Percentiles rank a stretch among this genome's conserved stretches.
Conservation (phyloP, 2,329 filamentous ascomycete species). For the Aureobasidium sp. region DNA sequence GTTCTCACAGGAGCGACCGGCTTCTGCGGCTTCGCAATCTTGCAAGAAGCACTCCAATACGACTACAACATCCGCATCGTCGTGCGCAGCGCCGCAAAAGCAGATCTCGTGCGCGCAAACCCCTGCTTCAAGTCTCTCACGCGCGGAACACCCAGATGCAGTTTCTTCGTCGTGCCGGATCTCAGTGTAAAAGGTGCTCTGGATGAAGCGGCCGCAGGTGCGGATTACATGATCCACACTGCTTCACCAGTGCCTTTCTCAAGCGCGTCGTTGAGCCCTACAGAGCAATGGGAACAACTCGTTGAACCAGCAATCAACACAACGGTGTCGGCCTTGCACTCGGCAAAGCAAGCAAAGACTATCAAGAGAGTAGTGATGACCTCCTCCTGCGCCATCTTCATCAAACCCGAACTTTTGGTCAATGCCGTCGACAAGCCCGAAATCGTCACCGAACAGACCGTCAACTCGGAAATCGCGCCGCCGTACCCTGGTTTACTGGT, state of each 20-base stretch:
- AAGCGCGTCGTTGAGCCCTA: background rate
- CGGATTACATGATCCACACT: slow-evolving; percentile 26
- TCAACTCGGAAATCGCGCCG: slow-evolving; percentile 17
- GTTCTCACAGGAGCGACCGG: slow-evolving; percentile 36
- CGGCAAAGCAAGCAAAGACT: slow-evolving; percentile 29
- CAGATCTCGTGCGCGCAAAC: slow-evolving; percentile 24
- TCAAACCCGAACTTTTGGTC: slow-evolving; percentile 15
- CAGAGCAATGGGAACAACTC: slow-evolving; percentile 12
- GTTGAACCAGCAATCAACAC: slow-evolving; percentile 30
- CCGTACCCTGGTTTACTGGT: slow-evolving; percentile 21
- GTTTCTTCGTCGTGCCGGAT: slow-evolving; percentile 31
- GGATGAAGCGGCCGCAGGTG: slow-evolving; percentile 29
- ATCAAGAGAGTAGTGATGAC: slow-evolving; percentile 41
- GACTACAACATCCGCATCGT: slow-evolving; percentile 35
- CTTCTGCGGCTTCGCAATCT: slow-evolving; percentile 32
- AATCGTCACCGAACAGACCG: slow-evolving; percentile 16
- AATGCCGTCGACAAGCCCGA: slow-evolving; percentile 12
- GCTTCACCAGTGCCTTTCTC: slow-evolving; percentile 23
- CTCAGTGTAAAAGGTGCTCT: slow-evolving; percentile 27
- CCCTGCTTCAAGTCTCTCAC: slow-evolving; percentile 25
- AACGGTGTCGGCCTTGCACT: slow-evolving; percentile 33
- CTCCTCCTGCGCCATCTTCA: slow-evolving; percentile 22
- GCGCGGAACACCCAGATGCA: slow-evolving; percentile 23
- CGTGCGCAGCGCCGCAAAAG: slow-evolving; percentile 31
- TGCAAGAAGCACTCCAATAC: slow-evolving; percentile 28